These are phyloP conservation scores for Erucastrum elatum DNA, from an alignment of 345 rosid species.

Conservation along the genomic window DNA sequence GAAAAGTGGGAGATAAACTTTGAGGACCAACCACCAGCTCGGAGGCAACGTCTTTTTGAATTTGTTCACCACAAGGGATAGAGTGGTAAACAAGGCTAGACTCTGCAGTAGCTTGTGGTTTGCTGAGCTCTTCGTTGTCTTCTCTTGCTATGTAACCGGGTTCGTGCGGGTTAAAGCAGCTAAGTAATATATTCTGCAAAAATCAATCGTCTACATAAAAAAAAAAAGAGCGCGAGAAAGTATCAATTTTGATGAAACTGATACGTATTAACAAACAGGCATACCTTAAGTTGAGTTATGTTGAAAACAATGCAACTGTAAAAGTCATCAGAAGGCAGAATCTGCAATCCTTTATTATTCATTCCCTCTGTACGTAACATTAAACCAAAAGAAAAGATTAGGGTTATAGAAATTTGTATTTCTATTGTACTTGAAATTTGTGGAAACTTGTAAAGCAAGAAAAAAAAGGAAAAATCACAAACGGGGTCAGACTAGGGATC, in stretches of 20 bases:
- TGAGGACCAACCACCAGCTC: neutral
- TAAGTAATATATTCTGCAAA: slow-evolving; percentile 5
- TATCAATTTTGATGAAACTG: neutral
- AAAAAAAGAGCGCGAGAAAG: neutral
- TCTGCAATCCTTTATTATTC: neutral
- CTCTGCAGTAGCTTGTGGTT: neutral
- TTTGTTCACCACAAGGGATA: neutral
- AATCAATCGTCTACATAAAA: neutral
- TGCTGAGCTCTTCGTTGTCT: slow-evolving; percentile 4
- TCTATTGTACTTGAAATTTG: neutral
- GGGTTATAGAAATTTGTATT: neutral
- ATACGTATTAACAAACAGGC: neutral
- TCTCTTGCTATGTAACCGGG: neutral
- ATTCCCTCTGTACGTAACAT: neutral
- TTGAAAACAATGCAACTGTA: neutral
- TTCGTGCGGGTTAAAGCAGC: neutral
- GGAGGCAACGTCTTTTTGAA: neutral
- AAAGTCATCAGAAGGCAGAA: neutral
- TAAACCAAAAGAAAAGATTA: neutral
- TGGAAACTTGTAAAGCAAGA: neutral
- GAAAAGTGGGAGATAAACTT: slow-evolving; percentile 9
- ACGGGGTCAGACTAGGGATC: neutral
- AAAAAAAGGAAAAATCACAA: neutral
- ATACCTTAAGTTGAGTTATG: neutral
- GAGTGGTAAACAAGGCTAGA: neutral